Conservation (phyloP, 1,284 basidiomycete species). For the Amylostereum chailletii region DNA sequence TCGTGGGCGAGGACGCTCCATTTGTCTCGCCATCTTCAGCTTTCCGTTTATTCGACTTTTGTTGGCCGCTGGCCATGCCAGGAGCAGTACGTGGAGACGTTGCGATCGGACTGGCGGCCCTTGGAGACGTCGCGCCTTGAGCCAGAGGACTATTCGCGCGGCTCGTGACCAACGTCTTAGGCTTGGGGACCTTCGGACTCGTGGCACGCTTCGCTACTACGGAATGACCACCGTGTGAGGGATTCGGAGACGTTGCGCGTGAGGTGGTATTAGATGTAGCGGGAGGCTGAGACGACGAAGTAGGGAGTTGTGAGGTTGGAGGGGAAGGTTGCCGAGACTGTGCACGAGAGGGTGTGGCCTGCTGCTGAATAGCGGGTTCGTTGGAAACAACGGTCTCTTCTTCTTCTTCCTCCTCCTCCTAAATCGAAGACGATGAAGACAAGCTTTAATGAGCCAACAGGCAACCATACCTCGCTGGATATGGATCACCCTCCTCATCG, state of each 20-base stretch:
- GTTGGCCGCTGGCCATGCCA: slow-evolving; percentile 14
- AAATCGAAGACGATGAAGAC: not conserved
- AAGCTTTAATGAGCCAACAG: too few species aligned
- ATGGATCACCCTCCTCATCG: slow-evolving; percentile 75
- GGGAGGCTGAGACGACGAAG: slow-evolving; percentile 13
- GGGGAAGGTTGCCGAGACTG: slow-evolving; percentile 22
- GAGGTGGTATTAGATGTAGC: slow-evolving; percentile 23
- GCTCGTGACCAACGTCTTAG: slow-evolving; percentile 35
- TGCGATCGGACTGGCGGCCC: slow-evolving; percentile 34
- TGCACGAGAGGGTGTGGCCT: slow-evolving; percentile 28
- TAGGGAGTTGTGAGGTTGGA: slow-evolving; percentile 9
- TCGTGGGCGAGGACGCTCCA: slow-evolving; percentile 18
- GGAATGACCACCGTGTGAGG: slow-evolving; percentile 57
- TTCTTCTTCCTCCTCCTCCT: slow-evolving; percentile 61
- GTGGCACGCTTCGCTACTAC: slow-evolving; percentile 78
- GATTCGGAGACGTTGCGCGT: slow-evolving; percentile 46
- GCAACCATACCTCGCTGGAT: slow-evolving; percentile 56
- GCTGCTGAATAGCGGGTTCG: slow-evolving; percentile 51
- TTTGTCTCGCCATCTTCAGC: slow-evolving; percentile 40
- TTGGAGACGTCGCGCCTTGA: slow-evolving; percentile 16
- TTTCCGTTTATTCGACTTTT: slow-evolving; percentile 54
- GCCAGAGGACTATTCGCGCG: slow-evolving; percentile 50
- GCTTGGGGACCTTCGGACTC: slow-evolving; percentile 60
- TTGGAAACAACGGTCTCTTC: slow-evolving; percentile 45
- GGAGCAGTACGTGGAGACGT: slow-evolving; percentile 11